Conservation (phyloP, 305 asterid genomes). For the Rubia balearica region DNA sequence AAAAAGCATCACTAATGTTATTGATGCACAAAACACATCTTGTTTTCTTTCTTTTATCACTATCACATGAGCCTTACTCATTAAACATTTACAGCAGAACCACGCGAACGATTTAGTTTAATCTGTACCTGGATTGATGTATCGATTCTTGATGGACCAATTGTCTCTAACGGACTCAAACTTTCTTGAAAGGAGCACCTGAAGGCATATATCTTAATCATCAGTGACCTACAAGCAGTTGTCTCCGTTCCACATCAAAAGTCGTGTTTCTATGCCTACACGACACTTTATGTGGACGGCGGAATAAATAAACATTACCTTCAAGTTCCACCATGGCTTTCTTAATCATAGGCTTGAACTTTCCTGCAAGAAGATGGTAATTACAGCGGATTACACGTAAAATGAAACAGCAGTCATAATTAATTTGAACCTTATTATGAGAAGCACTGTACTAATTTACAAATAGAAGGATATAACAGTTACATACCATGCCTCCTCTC, state of each 20-base stretch:
- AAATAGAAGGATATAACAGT: background rate
- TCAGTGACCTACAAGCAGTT: background rate
- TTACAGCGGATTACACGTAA: background rate
- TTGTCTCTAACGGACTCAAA: constrained; percentile 57
- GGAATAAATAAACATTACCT: constrained; percentile 30
- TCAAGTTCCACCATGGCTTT: constrained; percentile 99
- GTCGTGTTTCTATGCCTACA: background rate
- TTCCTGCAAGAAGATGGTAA: constrained; percentile 35
- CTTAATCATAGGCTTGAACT: constrained; percentile 95
- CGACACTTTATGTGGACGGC: background rate
- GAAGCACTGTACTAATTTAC: background rate
- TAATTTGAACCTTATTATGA: background rate
- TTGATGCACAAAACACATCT: too few species aligned
- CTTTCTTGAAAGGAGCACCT: constrained; percentile 73
- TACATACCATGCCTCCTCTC: constrained; percentile 91
- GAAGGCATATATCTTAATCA: background rate
- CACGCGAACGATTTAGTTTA: background rate
- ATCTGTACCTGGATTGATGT: constrained; percentile 51
- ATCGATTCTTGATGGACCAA: constrained; percentile 57
- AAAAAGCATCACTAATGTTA: too few species aligned
- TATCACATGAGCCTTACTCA: background rate
- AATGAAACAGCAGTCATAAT: background rate
- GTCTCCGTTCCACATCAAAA: background rate
- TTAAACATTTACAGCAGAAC: background rate
- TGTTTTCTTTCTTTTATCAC: too few species aligned